Evolutionary conservation across 2,329 filamentous ascomycete genomes (phyloP).

Genomic region (Rhynchosporium secalis): DNA sequence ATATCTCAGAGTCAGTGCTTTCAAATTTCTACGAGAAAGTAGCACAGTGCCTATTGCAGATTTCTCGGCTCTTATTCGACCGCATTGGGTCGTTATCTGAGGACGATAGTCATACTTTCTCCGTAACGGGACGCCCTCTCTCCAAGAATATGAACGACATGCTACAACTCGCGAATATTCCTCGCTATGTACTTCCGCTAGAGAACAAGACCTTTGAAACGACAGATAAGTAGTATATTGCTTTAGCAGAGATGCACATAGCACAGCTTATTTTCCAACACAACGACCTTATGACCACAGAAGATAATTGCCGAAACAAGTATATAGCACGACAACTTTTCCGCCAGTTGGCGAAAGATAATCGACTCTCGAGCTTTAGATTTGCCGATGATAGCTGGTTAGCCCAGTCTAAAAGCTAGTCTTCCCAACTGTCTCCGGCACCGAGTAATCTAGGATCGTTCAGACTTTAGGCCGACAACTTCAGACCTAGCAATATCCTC

Average conservation of each 20-base stretch:
- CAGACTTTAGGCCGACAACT: slow-evolving; percentile 8
- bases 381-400: slow-evolving; percentile 14
- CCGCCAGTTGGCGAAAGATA: slow-evolving; percentile 29
- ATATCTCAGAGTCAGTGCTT: slow-evolving; percentile 19
- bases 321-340: slow-evolving; percentile 44
- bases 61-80: neutral
- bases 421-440: slow-evolving; percentile 4
- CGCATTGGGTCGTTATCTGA: slow-evolving; percentile 9
- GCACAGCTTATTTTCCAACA: slow-evolving; percentile 44
- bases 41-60: slow-evolving; percentile 3
- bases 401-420: neutral
- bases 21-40: neutral
- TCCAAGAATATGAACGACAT: slow-evolving; percentile 27
- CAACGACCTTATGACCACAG: slow-evolving; percentile 42
- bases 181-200: slow-evolving; percentile 13
- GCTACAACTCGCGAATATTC: slow-evolving; percentile 17
- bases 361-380: slow-evolving; percentile 10
- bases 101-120: neutral
- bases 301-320: slow-evolving; percentile 45
- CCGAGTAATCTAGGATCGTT: slow-evolving; percentile 2
- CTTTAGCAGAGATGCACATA: slow-evolving; percentile 39
- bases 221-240: slow-evolving; percentile 19
- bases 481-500: slow-evolving; percentile 12
- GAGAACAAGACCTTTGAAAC: slow-evolving; percentile 17
- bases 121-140: slow-evolving; percentile 16